Base-by-base conservation (phyloP, 352 stramenopile species). In the Globisporangium heterothallicum region DNA sequence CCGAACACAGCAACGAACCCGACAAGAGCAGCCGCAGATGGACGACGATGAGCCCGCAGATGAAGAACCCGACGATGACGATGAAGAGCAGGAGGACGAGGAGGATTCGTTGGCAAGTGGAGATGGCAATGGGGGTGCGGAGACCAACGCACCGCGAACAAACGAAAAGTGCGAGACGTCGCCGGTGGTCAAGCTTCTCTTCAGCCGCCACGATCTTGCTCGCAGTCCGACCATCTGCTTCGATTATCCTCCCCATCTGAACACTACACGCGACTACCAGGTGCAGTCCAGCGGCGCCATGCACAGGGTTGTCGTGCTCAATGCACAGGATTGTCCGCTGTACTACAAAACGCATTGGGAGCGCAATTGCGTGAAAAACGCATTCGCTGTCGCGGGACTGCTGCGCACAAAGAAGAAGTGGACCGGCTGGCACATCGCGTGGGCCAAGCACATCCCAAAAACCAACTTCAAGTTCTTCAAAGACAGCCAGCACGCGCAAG, bases 281-380 rank as follows among this genome's bases (percentile, higher is more conserved):
- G 27, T 48, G 3, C 35, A 59, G 12, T 42, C 49, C 13, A 56
- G 36, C 16, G 14, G 10, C 32, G 30, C 16, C n/a, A 35, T 49
- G 7, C 47, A 46, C 14, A 43, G 63, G 0, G 47, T 84, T 18
- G 59, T 84, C 3, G 45, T 54, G 1, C 68, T 95, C 8, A 68
- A 72, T 5, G 43, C 67, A 6, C 59, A 59, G 27, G 54, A 81
- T 14, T 61, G 74, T 2, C 55, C 55, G 30, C 54, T 88, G 10
- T 70, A 81, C 25, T 96, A 88, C 66, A 88, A 88, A 51, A 89
- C 80, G 3, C 86, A 93, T 34, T 97, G 88, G 88, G 88, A 96
- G 50, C 80, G 88, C 26, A 96, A 96, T 60, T 96, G 86, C 55
- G 81, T 97, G n/a, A 96, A 96, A 63, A 94, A 96, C 44, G 81